phyloP scores from a whole-genome alignment of 106 monocot species.

The Acorus gramineus region DNA sequence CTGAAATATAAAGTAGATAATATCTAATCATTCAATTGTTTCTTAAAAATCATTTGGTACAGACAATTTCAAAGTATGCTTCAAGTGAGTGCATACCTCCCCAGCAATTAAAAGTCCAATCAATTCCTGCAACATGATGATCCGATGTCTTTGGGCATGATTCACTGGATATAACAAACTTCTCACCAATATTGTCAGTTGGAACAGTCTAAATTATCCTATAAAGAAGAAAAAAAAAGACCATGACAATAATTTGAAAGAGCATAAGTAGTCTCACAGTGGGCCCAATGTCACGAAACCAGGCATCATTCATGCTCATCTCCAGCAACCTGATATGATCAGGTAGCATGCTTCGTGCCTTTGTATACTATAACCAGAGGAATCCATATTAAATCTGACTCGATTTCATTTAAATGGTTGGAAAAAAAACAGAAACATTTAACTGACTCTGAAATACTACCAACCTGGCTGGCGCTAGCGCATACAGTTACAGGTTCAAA shows the following conservation, averaged over 20 bases:
- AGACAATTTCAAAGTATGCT: too few species aligned
- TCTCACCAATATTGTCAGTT: constrained; percentile 11
- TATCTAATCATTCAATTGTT: too few species aligned
- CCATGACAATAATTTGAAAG: background rate
- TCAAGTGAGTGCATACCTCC: constrained; percentile 47
- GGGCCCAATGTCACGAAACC: constrained; percentile 95
- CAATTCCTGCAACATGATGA: constrained; percentile 66
- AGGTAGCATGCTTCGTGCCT: constrained; percentile 29
- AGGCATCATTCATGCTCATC: constrained; percentile 99
- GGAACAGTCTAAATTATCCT: background rate
- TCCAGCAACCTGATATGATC: constrained; percentile 62
- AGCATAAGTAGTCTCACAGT: constrained; percentile 40
- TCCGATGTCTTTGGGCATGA: constrained; percentile 11
- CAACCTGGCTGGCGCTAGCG: constrained; percentile 52
- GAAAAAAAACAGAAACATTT: background rate
- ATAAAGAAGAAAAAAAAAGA: background rate
- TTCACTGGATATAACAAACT: constrained; percentile 64
- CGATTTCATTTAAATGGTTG: background rate
- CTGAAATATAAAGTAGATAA: too few species aligned
- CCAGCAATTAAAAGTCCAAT: constrained; percentile 97
- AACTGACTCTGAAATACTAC: background rate
- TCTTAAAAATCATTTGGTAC: too few species aligned
- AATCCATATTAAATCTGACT: background rate
- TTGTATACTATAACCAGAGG: constrained; percentile 37
- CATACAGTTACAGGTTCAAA: constrained; percentile 80